Evolutionary conservation across 768 basidiomycete species (phyloP), one percentile per base, ranked within the genome.

Genomic region (Psilocybe subaeruginosa): DNA sequence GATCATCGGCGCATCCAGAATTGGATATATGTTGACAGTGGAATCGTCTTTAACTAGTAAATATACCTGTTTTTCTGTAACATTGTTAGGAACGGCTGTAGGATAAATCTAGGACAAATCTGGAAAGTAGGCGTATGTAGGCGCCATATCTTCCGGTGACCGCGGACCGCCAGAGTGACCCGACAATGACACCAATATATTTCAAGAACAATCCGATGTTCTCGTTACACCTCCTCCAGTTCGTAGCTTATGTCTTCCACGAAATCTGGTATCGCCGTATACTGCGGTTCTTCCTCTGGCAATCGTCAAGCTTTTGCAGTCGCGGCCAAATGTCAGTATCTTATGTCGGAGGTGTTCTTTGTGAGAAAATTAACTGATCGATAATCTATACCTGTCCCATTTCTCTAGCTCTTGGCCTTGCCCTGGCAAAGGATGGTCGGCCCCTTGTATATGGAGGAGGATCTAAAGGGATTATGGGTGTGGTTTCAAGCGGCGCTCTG

Each of bases 371-470:
- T 23, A 8, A 14, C 53, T 47, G 43, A 48, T 9, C 27, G 8
- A 4, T 23, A 23, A n/a, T 50, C 35, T 16, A n/a, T 33, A 23
- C 9, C 17, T 27, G 8, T 16, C 11, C 33, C 16, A 41, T 55
- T 51, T 47, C 17, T 50, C 29, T 66, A 91, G 92, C 93, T 19
- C 68, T 97, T 11, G 95, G 92, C 41, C 73, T 77, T 48, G 92
- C 94, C 0, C 75, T 97, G 29, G 92, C 86, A 2, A 73, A 73
- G 7, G 74, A 81, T 14, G 77, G 82, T 0, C 79, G 88, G 2
- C 83, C 87, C 3, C 80, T 97, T 12, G 83, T 98, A 2, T 98
- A 97, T 70, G 95, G 95, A 2, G 95, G 95, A 6, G 95, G 94
- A 0, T 79, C 81, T 17, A 79, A 80, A 46, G 95, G 95, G 1